Evolutionary conservation across 768 basidiomycete species (phyloP), one percentile per base, ranked within the genome.

Genomic region (Clitopilus hobsonii): DNA sequence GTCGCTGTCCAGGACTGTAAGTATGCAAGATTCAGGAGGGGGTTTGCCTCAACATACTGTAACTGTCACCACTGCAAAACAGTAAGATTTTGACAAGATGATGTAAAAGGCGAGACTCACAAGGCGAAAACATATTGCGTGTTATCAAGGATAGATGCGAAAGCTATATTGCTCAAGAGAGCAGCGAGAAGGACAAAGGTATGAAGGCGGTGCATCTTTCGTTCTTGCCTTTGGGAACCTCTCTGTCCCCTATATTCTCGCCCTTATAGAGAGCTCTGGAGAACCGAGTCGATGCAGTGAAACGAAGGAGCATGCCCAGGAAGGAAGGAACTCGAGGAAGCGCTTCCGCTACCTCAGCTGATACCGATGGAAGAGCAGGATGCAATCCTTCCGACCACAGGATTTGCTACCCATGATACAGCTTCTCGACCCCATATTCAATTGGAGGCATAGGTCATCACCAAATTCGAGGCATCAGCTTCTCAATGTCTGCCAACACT

Each of bases 31-130:
- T n/a, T n/a, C n/a, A n/a, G n/a, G n/a, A n/a, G n/a, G n/a, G n/a
- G n/a, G n/a, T n/a, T n/a, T n/a, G n/a, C n/a, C n/a, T n/a, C n/a
- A n/a, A n/a, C n/a, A n/a, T n/a, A n/a, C 23, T 29, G 36, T 52
- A 61, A 57, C 58, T 59, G 49, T 61, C 60, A 36, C 60, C 60
- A 32, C 60, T 61, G 41, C 41, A 45, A 16, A 18, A 18, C 41
- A 45, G 5, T 18, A 11, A 2, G n/a, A 11, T 45, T 10, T 20
- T 45, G 10, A 45, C 14, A 18, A 45, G 11, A 45, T 11, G 10
- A 5, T 4, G n/a, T 5, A 3, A 8, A 23, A 20, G 41, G n/a
- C n/a, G n/a, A n/a, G 3, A 30, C 60, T 51, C 24, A 61, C 60
- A 61, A 61, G n/a, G 58, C 49, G 38, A 61, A 61, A 45, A 59